A percentile compares a stretch with the other conserved stretches of the same genome.
Conservation (phyloP, 2,329 filamentous ascomycete species). For the Epichloe gansuensis region DNA sequence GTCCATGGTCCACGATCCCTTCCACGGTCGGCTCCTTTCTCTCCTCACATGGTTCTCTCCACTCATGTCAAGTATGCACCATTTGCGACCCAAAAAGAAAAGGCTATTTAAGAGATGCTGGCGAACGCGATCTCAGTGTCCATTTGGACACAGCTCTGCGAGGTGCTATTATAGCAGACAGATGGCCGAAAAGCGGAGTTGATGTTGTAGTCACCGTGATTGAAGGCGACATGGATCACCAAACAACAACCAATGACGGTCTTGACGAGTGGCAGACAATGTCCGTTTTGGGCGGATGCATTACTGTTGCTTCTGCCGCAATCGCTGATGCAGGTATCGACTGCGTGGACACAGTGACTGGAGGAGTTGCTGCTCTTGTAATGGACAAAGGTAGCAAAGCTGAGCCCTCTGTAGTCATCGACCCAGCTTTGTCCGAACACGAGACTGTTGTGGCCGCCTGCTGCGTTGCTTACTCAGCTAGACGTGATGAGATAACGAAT, state of each 20-base stretch:
- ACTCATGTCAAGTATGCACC: constrained; percentile 95
- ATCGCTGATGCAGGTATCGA: constrained; percentile 93
- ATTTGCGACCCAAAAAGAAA: constrained; percentile 72
- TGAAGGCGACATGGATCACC: constrained; percentile 78
- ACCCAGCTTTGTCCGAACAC: constrained; percentile 75
- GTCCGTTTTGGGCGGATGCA: constrained; percentile 82
- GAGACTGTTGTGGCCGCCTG: constrained; percentile 67
- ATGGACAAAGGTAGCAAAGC: constrained; percentile 20
- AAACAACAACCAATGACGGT: constrained; percentile 31
- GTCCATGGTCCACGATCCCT: constrained; percentile 89
- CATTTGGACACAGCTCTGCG: constrained; percentile 85
- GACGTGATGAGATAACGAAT: constrained; percentile 83
- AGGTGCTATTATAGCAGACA: constrained; percentile 80
- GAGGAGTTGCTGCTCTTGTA: constrained; percentile 77
- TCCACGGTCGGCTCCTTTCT: constrained; percentile 81
- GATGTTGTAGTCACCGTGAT: constrained; percentile 88
- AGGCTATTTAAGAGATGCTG: constrained; percentile 75
- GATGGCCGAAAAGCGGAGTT: constrained; percentile 98
- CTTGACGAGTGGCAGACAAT: constrained; percentile 74
- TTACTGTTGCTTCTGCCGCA: constrained; percentile 86
- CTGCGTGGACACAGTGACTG: constrained; percentile 80
- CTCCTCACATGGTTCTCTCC: constrained; percentile 79
- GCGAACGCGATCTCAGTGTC: constrained; percentile 78
- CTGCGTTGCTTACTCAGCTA: constrained; percentile 79
- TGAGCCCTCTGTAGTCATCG: constrained; percentile 49